Percentiles rank a stretch among this genome's conserved stretches.
Evolutionary conservation across 257 asterid species (phyloP).

Genomic region (Nicotiana tomentosiformis): DNA sequence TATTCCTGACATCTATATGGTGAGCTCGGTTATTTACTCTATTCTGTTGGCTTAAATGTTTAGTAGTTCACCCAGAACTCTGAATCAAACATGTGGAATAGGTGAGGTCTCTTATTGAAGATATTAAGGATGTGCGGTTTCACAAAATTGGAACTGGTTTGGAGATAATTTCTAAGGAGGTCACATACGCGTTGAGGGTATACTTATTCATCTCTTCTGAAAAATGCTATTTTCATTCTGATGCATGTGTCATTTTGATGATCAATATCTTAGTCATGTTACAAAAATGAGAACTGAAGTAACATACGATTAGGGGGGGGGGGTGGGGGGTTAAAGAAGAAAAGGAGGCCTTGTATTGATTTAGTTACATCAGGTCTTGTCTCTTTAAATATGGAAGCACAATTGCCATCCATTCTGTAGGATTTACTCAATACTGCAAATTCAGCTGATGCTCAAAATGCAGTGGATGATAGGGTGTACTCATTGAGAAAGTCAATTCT

Average conservation of each 20-base stretch:
- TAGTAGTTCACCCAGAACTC: conserved; percentile 8
- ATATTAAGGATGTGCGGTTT: conserved; percentile 90
- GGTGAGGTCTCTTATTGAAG: conserved; percentile 94
- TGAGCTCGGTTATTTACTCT: conserved; percentile 27
- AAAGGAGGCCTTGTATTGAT: background rate
- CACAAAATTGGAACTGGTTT: conserved; percentile 87
- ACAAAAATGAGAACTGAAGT: background rate
- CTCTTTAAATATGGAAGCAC: background rate
- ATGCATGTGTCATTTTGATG: background rate
- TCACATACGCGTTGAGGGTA: conserved; percentile 72
- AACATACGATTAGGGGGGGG: background rate
- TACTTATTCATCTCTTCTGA: background rate
- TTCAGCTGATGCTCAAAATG: background rate
- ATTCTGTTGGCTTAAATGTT: background rate
- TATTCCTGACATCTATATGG: conserved; percentile 82
- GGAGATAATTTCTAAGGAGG: conserved; percentile 71
- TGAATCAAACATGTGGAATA: conserved; percentile 16
- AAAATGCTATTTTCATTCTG: conserved; percentile 1
- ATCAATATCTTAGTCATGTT: background rate
- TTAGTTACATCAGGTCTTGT: background rate
- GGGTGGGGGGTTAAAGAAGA: background rate
- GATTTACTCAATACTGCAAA: background rate
- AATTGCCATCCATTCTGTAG: background rate
- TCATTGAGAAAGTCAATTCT: background rate
- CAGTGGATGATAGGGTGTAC: background rate